Percentiles rank a stretch among this genome's conserved stretches.
phyloP scores from a whole-genome alignment of 83 land plant species.

The Thuja plicata region DNA sequence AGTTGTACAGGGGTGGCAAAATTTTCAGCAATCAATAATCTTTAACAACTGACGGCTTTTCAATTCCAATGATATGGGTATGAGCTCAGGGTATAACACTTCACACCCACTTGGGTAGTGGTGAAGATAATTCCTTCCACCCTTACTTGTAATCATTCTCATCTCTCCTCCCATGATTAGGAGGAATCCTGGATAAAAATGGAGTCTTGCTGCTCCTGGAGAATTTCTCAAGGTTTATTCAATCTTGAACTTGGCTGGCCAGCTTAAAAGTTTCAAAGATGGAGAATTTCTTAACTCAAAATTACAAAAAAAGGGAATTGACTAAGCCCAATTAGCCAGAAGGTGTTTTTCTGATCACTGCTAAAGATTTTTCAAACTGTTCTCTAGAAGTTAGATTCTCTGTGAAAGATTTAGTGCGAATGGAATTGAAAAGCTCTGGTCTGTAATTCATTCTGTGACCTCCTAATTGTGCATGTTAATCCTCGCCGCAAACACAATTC shows the following conservation, averaged over 20 bases:
- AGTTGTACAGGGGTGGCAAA: too few relatives aligned
- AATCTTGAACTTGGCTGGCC: not conserved
- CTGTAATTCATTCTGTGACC: too few relatives aligned
- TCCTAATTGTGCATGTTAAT: not conserved
- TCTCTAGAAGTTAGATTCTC: not conserved
- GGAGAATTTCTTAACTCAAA: not conserved
- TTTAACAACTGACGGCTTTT: too few relatives aligned
- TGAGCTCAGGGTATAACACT: not conserved
- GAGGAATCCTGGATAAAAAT: not conserved
- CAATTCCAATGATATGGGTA: too few relatives aligned
- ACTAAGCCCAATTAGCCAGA: conserved; percentile 60
- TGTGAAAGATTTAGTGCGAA: not conserved
- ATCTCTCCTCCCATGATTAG: not conserved
- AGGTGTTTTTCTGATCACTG: conserved; percentile 58
- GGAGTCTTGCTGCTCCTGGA: not conserved
- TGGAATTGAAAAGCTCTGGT: not conserved
- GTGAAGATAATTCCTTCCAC: not conserved
- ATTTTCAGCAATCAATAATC: too few relatives aligned
- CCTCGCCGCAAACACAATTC: not conserved
- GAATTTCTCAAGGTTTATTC: not conserved
- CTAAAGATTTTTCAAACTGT: conserved; percentile 36
- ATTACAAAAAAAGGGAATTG: too few relatives aligned
- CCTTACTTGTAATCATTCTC: not conserved
- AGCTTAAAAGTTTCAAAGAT: too few relatives aligned
- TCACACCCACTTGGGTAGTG: not conserved